Percentiles rank a stretch among this genome's conserved stretches.
Conservation (phyloP, 148 eudicot genomes). For the Rhododendron griersonianum region DNA sequence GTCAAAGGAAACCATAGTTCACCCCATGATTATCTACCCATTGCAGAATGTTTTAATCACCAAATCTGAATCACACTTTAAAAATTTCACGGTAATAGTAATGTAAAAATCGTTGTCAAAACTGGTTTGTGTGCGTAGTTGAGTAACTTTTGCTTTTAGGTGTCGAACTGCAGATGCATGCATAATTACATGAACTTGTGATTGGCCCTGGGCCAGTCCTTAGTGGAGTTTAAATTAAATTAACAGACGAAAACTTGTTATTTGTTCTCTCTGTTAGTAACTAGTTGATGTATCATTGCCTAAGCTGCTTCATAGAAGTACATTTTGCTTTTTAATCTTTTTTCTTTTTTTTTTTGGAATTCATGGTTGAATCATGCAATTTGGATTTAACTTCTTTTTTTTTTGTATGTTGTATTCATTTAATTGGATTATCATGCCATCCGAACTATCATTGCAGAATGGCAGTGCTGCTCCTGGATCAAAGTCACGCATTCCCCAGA, state of each 20-base stretch:
- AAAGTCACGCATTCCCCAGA: constrained; percentile 65
- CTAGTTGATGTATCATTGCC: neutral
- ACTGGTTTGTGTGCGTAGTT: neutral
- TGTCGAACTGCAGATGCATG: neutral
- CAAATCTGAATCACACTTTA: neutral
- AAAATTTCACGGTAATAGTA: neutral
- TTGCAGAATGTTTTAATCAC: neutral
- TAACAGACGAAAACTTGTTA: neutral
- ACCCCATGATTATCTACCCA: neutral
- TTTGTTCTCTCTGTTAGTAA: neutral
- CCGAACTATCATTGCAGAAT: constrained; percentile 45
- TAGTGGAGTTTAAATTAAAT: neutral
- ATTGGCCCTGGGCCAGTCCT: neutral
- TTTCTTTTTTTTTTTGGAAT: neutral
- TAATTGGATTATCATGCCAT: neutral
- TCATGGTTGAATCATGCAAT: neutral
- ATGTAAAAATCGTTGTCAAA: neutral
- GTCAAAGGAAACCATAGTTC: neutral
- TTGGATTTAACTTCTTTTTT: neutral
- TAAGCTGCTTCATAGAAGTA: neutral
- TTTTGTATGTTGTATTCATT: neutral
- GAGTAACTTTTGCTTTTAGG: neutral
- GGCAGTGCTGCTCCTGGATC: constrained; percentile 63
- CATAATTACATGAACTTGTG: neutral
- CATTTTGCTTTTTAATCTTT: neutral